Conservation (phyloP, 2,329 filamentous ascomycete species). For the Thielaviopsis populi region DNA sequence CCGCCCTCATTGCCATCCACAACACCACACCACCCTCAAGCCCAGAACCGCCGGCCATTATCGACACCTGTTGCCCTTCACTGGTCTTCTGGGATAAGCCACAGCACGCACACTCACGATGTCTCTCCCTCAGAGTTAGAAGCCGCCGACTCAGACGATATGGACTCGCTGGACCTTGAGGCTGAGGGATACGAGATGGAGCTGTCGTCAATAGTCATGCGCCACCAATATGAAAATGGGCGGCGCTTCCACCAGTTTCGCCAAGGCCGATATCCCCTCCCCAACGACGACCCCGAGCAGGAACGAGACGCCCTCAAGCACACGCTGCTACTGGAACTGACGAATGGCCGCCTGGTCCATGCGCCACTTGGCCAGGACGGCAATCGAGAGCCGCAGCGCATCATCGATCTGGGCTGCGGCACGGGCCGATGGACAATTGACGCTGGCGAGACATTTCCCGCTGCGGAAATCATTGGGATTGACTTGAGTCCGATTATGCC, state of each 20-base stretch:
- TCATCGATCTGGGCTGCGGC: conserved; percentile 36
- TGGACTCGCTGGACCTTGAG: conserved; percentile 19
- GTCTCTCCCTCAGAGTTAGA: conserved; percentile 8
- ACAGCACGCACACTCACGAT: conserved; percentile 2
- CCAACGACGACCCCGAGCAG: conserved; percentile 33
- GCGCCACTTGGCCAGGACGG: conserved; percentile 26
- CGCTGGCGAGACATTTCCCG: conserved; percentile 30
- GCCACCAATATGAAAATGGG: conserved; percentile 16
- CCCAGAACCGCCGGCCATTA: neutral
- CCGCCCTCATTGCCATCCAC: neutral
- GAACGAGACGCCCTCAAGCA: conserved; percentile 33
- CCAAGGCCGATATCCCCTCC: conserved; percentile 31
- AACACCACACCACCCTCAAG: neutral
- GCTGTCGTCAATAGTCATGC: conserved; percentile 14
- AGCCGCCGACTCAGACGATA: conserved; percentile 12
- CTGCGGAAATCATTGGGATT: conserved; percentile 28
- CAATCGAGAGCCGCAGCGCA: conserved; percentile 24
- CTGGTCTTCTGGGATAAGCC: neutral
- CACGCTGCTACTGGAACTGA: conserved; percentile 31
- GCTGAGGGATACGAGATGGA: conserved; percentile 23
- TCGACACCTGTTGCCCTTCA: conserved; percentile 7
- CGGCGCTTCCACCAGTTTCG: conserved; percentile 30
- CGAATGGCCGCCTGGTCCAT: conserved; percentile 27
- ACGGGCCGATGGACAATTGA: conserved; percentile 40
- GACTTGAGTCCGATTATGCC: conserved; percentile 34